Evolutionary conservation across 257 asterid species (phyloP).

Genomic region (Ehretia macrophylla): DNA sequence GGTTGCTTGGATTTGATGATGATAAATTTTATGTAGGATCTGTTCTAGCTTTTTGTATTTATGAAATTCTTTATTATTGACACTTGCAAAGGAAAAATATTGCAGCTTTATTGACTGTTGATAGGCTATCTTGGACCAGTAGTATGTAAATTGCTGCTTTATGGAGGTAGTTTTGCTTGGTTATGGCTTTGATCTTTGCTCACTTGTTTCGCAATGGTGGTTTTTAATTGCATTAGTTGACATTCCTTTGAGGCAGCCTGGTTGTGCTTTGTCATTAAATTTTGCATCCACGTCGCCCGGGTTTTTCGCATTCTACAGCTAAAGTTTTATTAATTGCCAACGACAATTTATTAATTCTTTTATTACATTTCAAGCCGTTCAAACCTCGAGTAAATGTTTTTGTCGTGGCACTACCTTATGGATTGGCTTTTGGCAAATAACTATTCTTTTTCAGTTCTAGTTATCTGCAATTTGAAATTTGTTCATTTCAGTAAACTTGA

Average conservation of each 20-base stretch:
- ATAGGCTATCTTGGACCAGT: not conserved
- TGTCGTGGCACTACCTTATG: not conserved
- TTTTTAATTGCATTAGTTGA: not conserved
- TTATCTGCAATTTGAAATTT: not conserved
- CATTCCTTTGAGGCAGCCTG: not conserved
- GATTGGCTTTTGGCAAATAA: too few species aligned
- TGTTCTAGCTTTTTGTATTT: slow-evolving; percentile 9
- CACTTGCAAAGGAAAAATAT: slow-evolving; percentile 8
- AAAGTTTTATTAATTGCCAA: not conserved
- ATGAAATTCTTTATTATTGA: slow-evolving; percentile 12
- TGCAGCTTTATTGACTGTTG: slow-evolving; percentile 10
- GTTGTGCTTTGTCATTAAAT: not conserved
- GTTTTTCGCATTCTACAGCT: not conserved
- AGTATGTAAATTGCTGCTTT: not conserved
- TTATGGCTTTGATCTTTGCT: not conserved
- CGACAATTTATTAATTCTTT: not conserved
- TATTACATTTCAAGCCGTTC: not conserved
- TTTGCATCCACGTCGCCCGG: not conserved
- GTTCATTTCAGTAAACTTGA: not conserved
- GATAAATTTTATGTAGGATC: slow-evolving; percentile 31
- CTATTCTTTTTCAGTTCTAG: not conserved
- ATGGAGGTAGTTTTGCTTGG: too few species aligned
- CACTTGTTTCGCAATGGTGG: not conserved
- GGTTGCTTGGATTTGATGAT: slow-evolving; percentile 17
- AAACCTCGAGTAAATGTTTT: not conserved